These are phyloP conservation scores for Anastatica hierochuntica DNA, from an alignment of 345 rosid genomes.

Conservation along the genomic window DNA sequence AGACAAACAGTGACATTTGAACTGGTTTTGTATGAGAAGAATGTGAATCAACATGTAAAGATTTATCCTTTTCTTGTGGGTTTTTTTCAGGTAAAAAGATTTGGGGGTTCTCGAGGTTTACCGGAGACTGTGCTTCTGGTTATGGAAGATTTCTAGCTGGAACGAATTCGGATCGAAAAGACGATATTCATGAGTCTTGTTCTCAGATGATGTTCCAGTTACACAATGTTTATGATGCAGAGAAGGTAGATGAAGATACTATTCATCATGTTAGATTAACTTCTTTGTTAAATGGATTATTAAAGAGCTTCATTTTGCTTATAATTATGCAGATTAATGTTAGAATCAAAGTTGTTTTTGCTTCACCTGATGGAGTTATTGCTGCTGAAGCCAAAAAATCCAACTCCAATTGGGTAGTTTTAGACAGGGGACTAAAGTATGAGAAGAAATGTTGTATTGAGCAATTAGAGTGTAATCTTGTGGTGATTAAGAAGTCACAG, in stretches of 20 bases:
- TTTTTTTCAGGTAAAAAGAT: constrained; percentile 54
- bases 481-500: constrained; percentile 1
- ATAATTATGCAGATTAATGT: constrained; percentile 53
- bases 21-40: constrained; percentile 1
- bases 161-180: constrained; percentile 56
- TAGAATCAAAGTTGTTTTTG: constrained; percentile 69
- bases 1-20: no score
- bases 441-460: constrained; percentile 43
- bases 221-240: constrained; percentile 82
- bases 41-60: not conserved
- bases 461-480: constrained; percentile 25
- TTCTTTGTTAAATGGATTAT: not conserved
- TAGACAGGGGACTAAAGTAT: constrained; percentile 76
- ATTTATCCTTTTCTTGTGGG: not conserved
- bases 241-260: constrained; percentile 36
- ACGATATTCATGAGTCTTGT: constrained; percentile 73
- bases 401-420: constrained; percentile 82
- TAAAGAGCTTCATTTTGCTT: constrained; percentile 2
- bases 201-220: constrained; percentile 87
- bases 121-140: constrained; percentile 77
- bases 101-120: constrained; percentile 80
- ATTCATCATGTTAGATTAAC: not conserved
- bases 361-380: constrained; percentile 63
- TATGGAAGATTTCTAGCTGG: constrained; percentile 54
- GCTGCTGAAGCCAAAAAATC: constrained; percentile 76